Base-by-base conservation (phyloP, 805 yeast genomes). In the Starmerella apis region DNA sequence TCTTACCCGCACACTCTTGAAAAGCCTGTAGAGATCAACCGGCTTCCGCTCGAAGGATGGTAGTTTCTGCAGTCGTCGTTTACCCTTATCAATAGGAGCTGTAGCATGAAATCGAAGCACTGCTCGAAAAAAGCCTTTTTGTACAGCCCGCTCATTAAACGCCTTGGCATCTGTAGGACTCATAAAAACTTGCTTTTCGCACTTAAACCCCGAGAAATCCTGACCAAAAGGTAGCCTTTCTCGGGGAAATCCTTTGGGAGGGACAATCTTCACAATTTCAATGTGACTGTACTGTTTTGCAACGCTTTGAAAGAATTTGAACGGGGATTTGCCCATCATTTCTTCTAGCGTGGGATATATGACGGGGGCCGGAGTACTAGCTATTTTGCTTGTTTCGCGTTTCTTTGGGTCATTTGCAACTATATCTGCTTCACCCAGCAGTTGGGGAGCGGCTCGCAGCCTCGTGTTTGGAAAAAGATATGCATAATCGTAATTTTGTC, bases 41-140 rank as follows among this genome's bases (percentile, higher is more conserved):
- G 80, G 75, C 47, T 83, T 67, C 56, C 78, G 78, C 58, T 83
- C 86, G 25, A 83, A 78, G 57, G 76, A 72, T 1, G 92, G 92
- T 10, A 81, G 37, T 16, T 43, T 43, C 20, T 30, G 37, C 18
- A 43, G 16, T 6, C 50, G 36, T 16, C 46, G 33, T 18, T 24
- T 41, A 24, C 33, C 35, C 24, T 41, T 32, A 3, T 43, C 44
- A 2, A 22, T 23, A 5, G 19, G 25, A 11, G 43, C 33, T 5
- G 44, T 43, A 11, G 47, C 30, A 35, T 51, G 55, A 20, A 46
- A 54, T 7, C 53, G 48, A 16, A 54, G 33, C 35, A 51, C 16
- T 1, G 57, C 57, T 13, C 53, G 48, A 25, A 48, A 24, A 22
- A 54, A 51, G 19, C 54, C 55, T 9, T 47, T 39, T 27, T 42